Evolutionary conservation across 2,329 filamentous ascomycete species (phyloP).

Genomic region (Capronia coronata): DNA sequence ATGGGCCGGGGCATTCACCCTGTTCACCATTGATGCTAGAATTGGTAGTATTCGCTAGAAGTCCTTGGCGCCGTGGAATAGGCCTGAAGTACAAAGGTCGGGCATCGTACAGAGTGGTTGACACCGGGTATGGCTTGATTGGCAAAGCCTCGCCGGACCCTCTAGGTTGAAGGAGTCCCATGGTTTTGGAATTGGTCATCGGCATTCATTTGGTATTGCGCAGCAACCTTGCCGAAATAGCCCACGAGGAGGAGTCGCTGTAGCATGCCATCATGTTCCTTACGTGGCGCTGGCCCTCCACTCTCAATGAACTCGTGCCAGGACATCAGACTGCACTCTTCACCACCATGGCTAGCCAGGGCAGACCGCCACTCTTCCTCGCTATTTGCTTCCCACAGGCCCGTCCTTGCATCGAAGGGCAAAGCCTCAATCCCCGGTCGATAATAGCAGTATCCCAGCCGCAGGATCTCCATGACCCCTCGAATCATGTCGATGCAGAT

Average conservation of each 20-base stretch:
- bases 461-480: conserved; percentile 14
- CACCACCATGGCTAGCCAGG: conserved; percentile 10
- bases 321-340: conserved; percentile 21
- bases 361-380: conserved; percentile 20
- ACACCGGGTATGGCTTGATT: too few relatives aligned
- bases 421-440: conserved; percentile 24
- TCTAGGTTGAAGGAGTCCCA: too few relatives aligned
- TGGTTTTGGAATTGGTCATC: too few relatives aligned
- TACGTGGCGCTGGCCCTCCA: conserved; percentile 12
- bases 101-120: too few relatives aligned
- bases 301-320: conserved; percentile 23
- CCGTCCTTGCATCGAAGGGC: conserved; percentile 24
- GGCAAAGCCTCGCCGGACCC: too few relatives aligned
- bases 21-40: too few relatives aligned
- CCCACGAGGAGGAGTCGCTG: conserved; percentile 21
- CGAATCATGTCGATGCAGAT: conserved; percentile 14
- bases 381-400: conserved; percentile 23
- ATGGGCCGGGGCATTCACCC: too few relatives aligned
- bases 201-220: too few relatives aligned
- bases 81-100: neutral
- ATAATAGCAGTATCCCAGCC: conserved; percentile 19
- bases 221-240: conserved; percentile 19
- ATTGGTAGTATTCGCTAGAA: too few relatives aligned
- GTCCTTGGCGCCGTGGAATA: too few relatives aligned
- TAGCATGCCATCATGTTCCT: conserved; percentile 19